phyloP scores from a whole-genome alignment of 345 rosid genomes.

The Citrus trifoliata region DNA sequence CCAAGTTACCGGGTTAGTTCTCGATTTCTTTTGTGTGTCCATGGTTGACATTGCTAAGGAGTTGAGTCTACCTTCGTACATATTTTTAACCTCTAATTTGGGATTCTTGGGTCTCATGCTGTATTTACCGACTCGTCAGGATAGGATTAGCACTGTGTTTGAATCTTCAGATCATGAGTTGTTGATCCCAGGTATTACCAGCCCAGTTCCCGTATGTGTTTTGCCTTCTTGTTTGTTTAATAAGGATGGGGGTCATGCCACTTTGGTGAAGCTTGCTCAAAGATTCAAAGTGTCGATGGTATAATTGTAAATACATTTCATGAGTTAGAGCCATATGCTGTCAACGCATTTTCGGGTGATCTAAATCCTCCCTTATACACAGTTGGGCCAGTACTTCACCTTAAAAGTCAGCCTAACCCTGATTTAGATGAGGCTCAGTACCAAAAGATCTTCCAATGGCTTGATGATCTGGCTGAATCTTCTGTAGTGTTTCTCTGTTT shows the following conservation, averaged over 20 bases:
- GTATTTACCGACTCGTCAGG: constrained; percentile 34
- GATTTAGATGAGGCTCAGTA: constrained; percentile 18
- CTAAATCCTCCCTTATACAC: constrained; percentile 39
- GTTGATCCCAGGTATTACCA: constrained; percentile 31
- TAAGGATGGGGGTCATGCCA: constrained; percentile 35
- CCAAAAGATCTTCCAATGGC: constrained; percentile 38
- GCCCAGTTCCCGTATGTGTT: constrained; percentile 31
- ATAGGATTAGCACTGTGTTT: constrained; percentile 7
- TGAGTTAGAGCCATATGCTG: constrained; percentile 35
- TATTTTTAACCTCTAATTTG: constrained; percentile 34
- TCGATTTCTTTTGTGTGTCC: constrained; percentile 47
- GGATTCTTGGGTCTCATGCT: constrained; percentile 38
- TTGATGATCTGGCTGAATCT: constrained; percentile 40
- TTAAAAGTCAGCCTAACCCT: constrained; percentile 20
- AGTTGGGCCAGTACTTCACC: constrained; percentile 42
- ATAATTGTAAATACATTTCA: constrained; percentile 41
- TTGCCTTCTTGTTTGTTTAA: constrained; percentile 32
- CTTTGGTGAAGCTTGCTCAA: constrained; percentile 31
- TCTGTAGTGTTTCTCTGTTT: constrained; percentile 49
- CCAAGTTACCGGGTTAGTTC: constrained; percentile 35
- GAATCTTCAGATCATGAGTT: constrained; percentile 22
- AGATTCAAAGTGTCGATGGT: constrained; percentile 36
- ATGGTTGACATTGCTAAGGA: constrained; percentile 42
- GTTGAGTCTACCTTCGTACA: constrained; percentile 47
- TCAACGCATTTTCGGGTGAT: constrained; percentile 21